Conservation (phyloP, 192 early-diverging fungal species). For the Lobosporangium transversale region DNA sequence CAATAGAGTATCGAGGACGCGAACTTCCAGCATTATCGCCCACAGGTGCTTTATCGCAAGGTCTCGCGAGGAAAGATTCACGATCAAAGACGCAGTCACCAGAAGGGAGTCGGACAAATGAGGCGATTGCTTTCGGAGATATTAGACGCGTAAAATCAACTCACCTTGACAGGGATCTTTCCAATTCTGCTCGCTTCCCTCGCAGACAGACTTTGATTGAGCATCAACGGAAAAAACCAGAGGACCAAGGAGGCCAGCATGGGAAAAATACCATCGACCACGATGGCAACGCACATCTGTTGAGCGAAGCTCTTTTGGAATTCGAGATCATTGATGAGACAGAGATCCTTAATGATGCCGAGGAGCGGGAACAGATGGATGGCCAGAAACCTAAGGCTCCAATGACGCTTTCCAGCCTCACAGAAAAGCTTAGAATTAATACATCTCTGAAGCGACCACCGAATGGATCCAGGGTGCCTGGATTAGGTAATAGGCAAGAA, state of each 20-base stretch:
- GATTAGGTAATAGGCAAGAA: conserved; percentile 10
- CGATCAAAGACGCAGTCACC: conserved; percentile 56
- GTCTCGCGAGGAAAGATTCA: conserved; percentile 52
- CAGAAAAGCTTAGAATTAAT: conserved; percentile 30
- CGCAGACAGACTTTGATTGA: conserved; percentile 64
- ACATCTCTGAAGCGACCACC: conserved; percentile 49
- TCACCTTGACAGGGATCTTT: conserved; percentile 58
- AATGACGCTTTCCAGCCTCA: conserved; percentile 28
- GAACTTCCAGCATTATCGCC: conserved; percentile 16
- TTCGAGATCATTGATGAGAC: conserved; percentile 43
- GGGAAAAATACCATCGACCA: not conserved
- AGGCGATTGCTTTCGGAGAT: conserved; percentile 56
- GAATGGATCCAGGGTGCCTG: not conserved
- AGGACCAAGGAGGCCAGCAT: too few species aligned
- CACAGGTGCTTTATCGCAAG: not conserved
- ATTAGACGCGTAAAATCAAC: conserved; percentile 68
- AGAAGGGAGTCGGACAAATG: conserved; percentile 48
- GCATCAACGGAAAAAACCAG: conserved; percentile 45
- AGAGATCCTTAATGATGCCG: conserved; percentile 19
- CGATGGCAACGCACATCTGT: not conserved
- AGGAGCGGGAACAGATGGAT: not conserved
- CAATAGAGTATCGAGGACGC: conserved; percentile 25
- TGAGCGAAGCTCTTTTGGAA: conserved; percentile 13
- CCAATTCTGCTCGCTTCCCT: conserved; percentile 56
- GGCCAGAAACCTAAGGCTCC: conserved; percentile 12